Percentiles rank a stretch among this genome's conserved stretches.
These are phyloP conservation scores for Colletotrichum tamarilloi DNA, from an alignment of 2,329 filamentous ascomycete species.

Conservation along the genomic window DNA sequence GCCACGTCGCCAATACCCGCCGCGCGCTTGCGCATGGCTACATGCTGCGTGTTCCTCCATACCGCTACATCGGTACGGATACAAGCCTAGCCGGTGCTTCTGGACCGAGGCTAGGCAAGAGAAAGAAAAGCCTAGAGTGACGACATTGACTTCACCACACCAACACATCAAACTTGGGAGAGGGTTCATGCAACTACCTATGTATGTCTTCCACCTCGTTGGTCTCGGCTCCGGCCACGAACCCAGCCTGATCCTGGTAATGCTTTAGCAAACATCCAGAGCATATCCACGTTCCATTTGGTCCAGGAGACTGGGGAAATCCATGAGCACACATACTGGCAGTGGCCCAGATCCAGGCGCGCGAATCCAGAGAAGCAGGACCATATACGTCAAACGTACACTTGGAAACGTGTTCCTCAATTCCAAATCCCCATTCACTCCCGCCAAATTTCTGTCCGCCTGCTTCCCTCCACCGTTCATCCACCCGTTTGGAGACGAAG, in stretches of 20 bases:
- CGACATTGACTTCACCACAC: not conserved
- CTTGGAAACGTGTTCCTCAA: too few species aligned
- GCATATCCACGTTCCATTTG: not conserved
- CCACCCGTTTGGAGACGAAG: too few species aligned
- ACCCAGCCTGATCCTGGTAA: not conserved
- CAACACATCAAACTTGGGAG: not conserved
- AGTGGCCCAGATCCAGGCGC: too few species aligned
- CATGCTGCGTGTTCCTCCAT: not conserved
- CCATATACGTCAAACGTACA: too few species aligned
- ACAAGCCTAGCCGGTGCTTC: not conserved
- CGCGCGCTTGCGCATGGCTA: not conserved
- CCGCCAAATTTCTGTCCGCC: too few species aligned
- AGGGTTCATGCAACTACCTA: not conserved
- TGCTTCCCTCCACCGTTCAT: too few species aligned
- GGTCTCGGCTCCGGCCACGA: not conserved
- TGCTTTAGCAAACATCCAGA: too few species aligned
- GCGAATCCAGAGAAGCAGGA: too few species aligned
- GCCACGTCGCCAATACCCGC: not conserved
- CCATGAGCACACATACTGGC: not conserved
- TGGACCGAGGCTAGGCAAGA: not conserved
- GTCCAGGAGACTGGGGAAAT: not conserved
- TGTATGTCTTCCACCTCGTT: not conserved
- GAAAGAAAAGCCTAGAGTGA: not conserved
- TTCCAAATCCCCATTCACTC: too few species aligned
- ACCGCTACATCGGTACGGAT: not conserved